Conservation (phyloP, 192 early-diverging fungal genomes). For the Podila horticola region DNA sequence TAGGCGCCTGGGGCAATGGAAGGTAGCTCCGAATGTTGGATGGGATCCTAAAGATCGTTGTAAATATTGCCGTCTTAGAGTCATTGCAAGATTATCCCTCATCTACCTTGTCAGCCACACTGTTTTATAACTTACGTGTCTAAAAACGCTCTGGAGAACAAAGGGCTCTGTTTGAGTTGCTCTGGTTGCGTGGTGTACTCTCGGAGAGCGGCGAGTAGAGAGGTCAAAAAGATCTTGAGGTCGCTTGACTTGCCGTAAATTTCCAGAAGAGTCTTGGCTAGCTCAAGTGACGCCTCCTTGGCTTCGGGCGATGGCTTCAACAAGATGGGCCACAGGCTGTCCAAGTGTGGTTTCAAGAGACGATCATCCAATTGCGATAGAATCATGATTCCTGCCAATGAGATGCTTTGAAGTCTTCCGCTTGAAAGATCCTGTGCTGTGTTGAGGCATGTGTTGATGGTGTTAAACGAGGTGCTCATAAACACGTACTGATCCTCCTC, state of each 20-base stretch:
- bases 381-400: slow-evolving; percentile 31
- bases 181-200: background rate
- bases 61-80: too few relatives aligned
- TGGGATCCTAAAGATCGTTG: slow-evolving; percentile 10
- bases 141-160: slow-evolving; percentile 30
- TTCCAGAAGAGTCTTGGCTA: slow-evolving; percentile 28
- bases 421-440: slow-evolving; percentile 8
- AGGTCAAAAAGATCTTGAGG: slow-evolving; percentile 30
- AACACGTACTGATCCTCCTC: slow-evolving; percentile 43
- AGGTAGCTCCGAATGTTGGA: slow-evolving; percentile 31
- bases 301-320: slow-evolving; percentile 17
- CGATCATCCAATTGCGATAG: slow-evolving; percentile 42
- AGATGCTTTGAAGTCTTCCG: slow-evolving; percentile 29
- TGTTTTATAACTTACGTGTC: slow-evolving; percentile 17
- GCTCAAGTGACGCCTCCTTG: slow-evolving; percentile 23
- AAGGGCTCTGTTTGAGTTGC: slow-evolving; percentile 15
- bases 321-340: slow-evolving; percentile 41
- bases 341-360: slow-evolving; percentile 40
- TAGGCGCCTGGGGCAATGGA: slow-evolving; percentile 34
- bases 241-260: slow-evolving; percentile 49
- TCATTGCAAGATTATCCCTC: too few relatives aligned
- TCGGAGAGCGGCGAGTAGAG: slow-evolving; percentile 19
- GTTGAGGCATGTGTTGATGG: slow-evolving; percentile 25
- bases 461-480: slow-evolving; percentile 41
- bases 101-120: background rate